These are phyloP conservation scores for Trametes cubensis DNA, from an alignment of 768 basidiomycete genomes.

Conservation along the genomic window DNA sequence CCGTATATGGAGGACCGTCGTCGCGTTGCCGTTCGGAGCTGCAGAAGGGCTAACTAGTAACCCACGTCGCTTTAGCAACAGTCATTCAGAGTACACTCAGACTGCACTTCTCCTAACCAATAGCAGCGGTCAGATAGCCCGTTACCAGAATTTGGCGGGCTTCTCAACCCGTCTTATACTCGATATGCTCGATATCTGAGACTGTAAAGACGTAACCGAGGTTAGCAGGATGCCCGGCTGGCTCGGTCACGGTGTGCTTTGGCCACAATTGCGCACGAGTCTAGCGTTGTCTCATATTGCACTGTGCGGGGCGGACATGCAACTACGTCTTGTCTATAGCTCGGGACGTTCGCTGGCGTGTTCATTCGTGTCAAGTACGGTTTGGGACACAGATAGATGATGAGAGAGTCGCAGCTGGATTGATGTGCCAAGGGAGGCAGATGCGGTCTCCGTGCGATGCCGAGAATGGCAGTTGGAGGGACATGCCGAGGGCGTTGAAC, in stretches of 20 bases:
- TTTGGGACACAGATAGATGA: background rate
- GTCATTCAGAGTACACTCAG: too few relatives aligned
- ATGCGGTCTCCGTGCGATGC: background rate
- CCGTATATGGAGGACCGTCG: too few relatives aligned
- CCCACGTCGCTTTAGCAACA: too few relatives aligned
- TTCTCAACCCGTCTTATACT: too few relatives aligned
- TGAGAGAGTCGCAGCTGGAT: background rate
- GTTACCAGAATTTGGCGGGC: too few relatives aligned
- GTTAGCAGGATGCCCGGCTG: too few relatives aligned
- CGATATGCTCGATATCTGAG: too few relatives aligned
- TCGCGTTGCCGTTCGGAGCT: too few relatives aligned
- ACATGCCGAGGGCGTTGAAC: background rate
- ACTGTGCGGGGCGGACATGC: background rate
- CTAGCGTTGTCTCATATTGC: background rate
- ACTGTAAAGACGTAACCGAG: too few relatives aligned
- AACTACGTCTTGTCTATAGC: background rate
- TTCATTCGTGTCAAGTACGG: background rate
- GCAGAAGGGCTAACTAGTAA: too few relatives aligned
- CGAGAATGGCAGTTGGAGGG: conserved; percentile 6
- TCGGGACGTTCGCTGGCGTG: background rate
- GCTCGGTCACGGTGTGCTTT: background rate
- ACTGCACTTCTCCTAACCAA: too few relatives aligned
- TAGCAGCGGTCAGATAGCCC: too few relatives aligned
- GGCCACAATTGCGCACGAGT: background rate
- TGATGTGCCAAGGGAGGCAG: conserved; percentile 1